These are phyloP conservation scores for Hygrocybe punicea DNA, from an alignment of 768 basidiomycete species.

Conservation along the genomic window DNA sequence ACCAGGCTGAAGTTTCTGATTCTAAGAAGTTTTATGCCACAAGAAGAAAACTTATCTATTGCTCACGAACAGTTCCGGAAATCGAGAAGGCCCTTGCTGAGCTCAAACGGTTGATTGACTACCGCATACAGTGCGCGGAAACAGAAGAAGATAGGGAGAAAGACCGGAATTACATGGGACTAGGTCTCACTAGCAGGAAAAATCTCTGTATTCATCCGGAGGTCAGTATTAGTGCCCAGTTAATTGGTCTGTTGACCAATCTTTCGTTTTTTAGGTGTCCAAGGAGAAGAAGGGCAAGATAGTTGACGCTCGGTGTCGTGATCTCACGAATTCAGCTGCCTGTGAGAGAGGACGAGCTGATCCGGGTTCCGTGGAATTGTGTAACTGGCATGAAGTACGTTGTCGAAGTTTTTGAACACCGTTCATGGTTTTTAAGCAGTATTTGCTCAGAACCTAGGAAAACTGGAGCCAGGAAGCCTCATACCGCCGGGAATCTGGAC, in stretches of 20 bases:
- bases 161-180: slow-evolving; percentile 78
- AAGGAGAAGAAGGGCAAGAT: slow-evolving; percentile 99
- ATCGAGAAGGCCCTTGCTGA: slow-evolving; percentile 98
- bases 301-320: slow-evolving; percentile 94
- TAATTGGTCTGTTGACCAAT: background rate
- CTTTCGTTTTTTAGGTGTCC: slow-evolving; percentile 60
- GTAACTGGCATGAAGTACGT: slow-evolving; percentile 91
- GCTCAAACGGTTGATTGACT: slow-evolving; percentile 88
- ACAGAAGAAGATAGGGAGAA: slow-evolving; percentile 71
- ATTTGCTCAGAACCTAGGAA: slow-evolving; percentile 66
- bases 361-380: slow-evolving; percentile 88
- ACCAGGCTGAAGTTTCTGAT: slow-evolving; percentile 8
- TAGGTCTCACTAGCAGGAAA: slow-evolving; percentile 93
- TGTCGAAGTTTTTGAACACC: background rate
- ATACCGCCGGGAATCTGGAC: slow-evolving; percentile 91
- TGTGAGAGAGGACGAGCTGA: slow-evolving; percentile 81
- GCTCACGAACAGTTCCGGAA: slow-evolving; percentile 98
- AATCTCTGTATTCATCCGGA: slow-evolving; percentile 95
- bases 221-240: slow-evolving; percentile 41
- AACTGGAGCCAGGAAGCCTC: slow-evolving; percentile 74
- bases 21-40: slow-evolving; percentile 81
- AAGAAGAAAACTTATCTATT: slow-evolving; percentile 93
- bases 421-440: slow-evolving; percentile 7
- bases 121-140: slow-evolving; percentile 71
- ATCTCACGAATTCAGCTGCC: slow-evolving; percentile 80